phyloP scores from a whole-genome alignment of 2,329 filamentous ascomycete species.

The Diaporthe humulicola region DNA sequence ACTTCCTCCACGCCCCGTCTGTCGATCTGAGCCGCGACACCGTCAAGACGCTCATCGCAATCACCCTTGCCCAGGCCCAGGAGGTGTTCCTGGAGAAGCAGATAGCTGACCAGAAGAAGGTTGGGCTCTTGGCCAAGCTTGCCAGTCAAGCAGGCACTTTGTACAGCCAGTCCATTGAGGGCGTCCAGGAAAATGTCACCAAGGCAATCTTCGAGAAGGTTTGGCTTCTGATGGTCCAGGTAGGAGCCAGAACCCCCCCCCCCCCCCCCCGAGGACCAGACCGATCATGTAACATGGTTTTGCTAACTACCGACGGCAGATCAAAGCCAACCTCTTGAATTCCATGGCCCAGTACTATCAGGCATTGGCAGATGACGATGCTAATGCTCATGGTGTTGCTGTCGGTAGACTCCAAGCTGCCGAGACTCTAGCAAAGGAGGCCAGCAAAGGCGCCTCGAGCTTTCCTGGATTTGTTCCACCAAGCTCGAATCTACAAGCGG shows the following conservation, averaged over 20 bases:
- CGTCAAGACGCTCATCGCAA: conserved; percentile 91
- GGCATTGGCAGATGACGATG: conserved; percentile 89
- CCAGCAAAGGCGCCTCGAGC: conserved; percentile 79
- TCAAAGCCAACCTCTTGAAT: conserved; percentile 85
- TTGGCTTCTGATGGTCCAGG: conserved; percentile 87
- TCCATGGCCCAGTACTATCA: conserved; percentile 96
- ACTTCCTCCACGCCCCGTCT: conserved; percentile 96
- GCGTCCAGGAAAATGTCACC: conserved; percentile 90
- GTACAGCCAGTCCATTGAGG: conserved; percentile 89
- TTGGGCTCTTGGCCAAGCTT: conserved; percentile 90
- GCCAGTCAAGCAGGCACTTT: conserved; percentile 91
- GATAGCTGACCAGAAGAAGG: conserved; percentile 91
- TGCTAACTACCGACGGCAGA: conserved; percentile 54
- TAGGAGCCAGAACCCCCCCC: conserved; percentile 57
- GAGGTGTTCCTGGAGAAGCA: conserved; percentile 99
- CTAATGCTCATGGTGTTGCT: conserved; percentile 86
- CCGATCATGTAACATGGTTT: not conserved
- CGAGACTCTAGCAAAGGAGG: conserved; percentile 83
- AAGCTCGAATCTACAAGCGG: conserved; percentile 85
- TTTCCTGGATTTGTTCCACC: conserved; percentile 86
- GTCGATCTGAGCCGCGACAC: conserved; percentile 97
- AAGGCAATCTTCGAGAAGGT: conserved; percentile 95
- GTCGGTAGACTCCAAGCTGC: conserved; percentile 87
- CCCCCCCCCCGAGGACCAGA: too few species aligned
- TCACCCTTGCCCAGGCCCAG: conserved; percentile 96